A percentile compares a stretch with the other conserved stretches of the same genome.
Evolutionary conservation across 495 filamentous ascomycete species (phyloP).

Genomic region (Penicillium chermesinum): DNA sequence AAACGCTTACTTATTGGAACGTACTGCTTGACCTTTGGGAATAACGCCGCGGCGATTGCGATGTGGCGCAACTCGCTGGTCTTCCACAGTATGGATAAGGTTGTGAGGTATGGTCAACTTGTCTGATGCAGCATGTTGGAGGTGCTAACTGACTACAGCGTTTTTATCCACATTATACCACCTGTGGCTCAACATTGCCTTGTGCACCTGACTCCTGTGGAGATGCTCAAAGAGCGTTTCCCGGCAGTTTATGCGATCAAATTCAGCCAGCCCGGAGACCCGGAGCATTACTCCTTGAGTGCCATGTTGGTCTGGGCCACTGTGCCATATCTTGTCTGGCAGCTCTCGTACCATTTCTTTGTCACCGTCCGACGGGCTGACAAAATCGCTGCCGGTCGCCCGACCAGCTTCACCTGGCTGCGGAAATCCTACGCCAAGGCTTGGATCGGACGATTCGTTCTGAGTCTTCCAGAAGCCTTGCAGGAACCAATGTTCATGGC

Average conservation of each 20-base stretch:
- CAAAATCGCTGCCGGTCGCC: conserved; percentile 92
- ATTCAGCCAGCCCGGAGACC: conserved; percentile 60
- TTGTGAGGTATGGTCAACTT: conserved; percentile 57
- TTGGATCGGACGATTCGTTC: conserved; percentile 80
- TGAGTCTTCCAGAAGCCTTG: conserved; percentile 64
- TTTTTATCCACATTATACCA: conserved; percentile 99
- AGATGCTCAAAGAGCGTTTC: conserved; percentile 64
- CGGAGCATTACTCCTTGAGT: conserved; percentile 70
- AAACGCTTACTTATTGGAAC: conserved; percentile 90
- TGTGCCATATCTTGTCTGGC: conserved; percentile 88
- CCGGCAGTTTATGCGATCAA: conserved; percentile 83
- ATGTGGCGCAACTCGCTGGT: conserved; percentile 99
- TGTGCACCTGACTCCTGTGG: conserved; percentile 70
- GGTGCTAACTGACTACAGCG: conserved; percentile 34
- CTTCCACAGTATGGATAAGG: conserved; percentile 95
- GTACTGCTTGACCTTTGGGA: conserved; percentile 88
- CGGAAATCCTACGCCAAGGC: conserved; percentile 81
- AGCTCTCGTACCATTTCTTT: conserved; percentile 82
- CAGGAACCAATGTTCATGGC: conserved; percentile 94
- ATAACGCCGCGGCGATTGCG: conserved; percentile 95
- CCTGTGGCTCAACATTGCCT: conserved; percentile 88
- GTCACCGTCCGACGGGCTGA: conserved; percentile 89
- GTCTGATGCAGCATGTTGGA: neutral
- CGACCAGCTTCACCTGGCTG: conserved; percentile 96
- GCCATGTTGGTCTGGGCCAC: conserved; percentile 94